A percentile compares a stretch with the other conserved stretches of the same genome.
Evolutionary conservation across 352 stramenopile species (phyloP).

Genomic region (Blastocystis sp.): DNA sequence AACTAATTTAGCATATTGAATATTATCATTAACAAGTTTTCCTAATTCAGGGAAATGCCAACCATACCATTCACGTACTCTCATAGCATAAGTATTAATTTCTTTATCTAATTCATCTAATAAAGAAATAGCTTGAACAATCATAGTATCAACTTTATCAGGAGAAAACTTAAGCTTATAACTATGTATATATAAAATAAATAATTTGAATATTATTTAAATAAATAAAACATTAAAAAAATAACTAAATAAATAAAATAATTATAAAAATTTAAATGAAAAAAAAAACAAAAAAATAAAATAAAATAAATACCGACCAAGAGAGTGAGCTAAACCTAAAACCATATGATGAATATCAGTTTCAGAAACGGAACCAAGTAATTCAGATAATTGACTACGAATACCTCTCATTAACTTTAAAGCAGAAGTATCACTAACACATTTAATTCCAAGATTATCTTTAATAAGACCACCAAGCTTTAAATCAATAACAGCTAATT

Average conservation of each 20-base stretch:
- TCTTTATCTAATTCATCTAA: slow-evolving; percentile 99
- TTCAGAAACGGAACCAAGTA: slow-evolving; percentile 69
- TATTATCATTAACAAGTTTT: slow-evolving; percentile 91
- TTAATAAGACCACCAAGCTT: slow-evolving; percentile 82
- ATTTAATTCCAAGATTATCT: slow-evolving; percentile 79
- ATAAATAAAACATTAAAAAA: no score
- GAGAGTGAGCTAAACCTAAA: slow-evolving; percentile 85
- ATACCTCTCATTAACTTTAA: slow-evolving; percentile 87
- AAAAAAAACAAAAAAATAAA: no score
- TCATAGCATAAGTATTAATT: slow-evolving; percentile 99
- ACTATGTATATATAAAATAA: no score
- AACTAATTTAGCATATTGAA: slow-evolving; percentile 86
- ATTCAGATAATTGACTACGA: slow-evolving; percentile 73
- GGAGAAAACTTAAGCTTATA: slow-evolving; percentile 99
- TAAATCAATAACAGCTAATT: slow-evolving; percentile 83
- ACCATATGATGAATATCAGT: slow-evolving; percentile 82
- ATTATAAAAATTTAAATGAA: no score
- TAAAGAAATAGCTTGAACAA: slow-evolving; percentile 94
- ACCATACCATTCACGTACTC: slow-evolving; percentile 95
- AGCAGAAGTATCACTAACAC: slow-evolving; percentile 67
- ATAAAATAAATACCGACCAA: slow-evolving; percentile 59
- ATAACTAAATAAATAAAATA: no score
- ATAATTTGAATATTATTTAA: no score
- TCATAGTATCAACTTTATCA: slow-evolving; percentile 99
- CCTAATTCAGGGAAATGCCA: slow-evolving; percentile 86